phyloP scores from a whole-genome alignment of 2,329 filamentous ascomycete species.

The Cytospora leucostoma region DNA sequence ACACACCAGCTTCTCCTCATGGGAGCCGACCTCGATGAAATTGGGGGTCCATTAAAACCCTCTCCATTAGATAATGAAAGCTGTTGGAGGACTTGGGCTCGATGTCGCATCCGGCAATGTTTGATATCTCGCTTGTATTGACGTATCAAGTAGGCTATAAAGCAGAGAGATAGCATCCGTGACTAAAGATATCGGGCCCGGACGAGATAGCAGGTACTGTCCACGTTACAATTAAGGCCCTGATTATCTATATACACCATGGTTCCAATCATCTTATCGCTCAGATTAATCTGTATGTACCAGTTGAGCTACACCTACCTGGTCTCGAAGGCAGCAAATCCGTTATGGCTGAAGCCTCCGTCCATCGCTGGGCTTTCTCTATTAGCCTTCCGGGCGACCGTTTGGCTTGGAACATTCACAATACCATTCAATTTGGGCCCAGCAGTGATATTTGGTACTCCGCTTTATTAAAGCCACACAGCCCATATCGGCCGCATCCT shows the following conservation, averaged over 20 bases:
- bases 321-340: too few species aligned
- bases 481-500: conserved; percentile 22
- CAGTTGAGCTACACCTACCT: too few species aligned
- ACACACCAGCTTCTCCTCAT: conserved; percentile 2
- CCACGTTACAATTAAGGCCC: too few species aligned
- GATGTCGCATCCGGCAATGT: neutral
- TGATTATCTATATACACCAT: too few species aligned
- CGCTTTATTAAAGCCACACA: conserved; percentile 1
- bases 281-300: too few species aligned
- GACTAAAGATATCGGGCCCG: conserved; percentile 15
- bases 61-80: conserved; percentile 4
- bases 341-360: too few species aligned
- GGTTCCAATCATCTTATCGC: too few species aligned
- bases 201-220: conserved; percentile 4
- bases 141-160: neutral
- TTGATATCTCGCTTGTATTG: neutral
- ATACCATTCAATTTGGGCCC: too few species aligned
- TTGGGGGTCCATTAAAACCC: neutral
- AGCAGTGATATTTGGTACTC: too few species aligned
- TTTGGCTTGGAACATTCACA: too few species aligned
- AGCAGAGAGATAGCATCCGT: conserved; percentile 5
- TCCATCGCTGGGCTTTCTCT: too few species aligned
- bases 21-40: conserved; percentile 2
- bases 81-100: neutral
- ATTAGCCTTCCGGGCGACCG: too few species aligned